Base-by-base conservation (phyloP, 345 rosid genomes). In the Gossypium herbaceum region DNA sequence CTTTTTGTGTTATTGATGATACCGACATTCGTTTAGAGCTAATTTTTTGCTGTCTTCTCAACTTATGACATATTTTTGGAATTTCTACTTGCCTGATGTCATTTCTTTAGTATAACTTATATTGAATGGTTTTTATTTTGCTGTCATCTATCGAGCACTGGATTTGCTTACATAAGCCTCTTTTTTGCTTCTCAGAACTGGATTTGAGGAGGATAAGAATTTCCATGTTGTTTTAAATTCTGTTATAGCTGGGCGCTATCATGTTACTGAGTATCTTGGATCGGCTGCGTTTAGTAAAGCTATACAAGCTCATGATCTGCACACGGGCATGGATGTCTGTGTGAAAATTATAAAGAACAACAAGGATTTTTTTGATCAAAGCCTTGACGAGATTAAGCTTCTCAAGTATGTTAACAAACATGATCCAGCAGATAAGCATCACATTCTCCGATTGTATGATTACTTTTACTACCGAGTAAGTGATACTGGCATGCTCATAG, bases 271-370 rank as follows among this genome's bases (percentile, higher is more conserved):
- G 87, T 93, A 91, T 84, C 97, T 96, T 82, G 99, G 99, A 63
- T 96, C 99, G 12, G 99, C 99, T 74, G 99, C 99, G 44, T 96
- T 95, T 77, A 96, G 99, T 79, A 96, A 96, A 83, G 98, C 99
- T 83, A 90, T 96, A 81, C 99, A 96, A 86, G 98, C 99, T 24
- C 99, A 96, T 86, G 99, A 96, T 79, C 87, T 96, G 75, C 94
- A 95, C 78, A 93, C 97, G 29, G 97, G 99, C 75, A 91, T 93
- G 92, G 99, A 96, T 58, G 99, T 96, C 54, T 96, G 99, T 79
- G 89, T 96, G 69, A 96, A 96, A 84, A 96, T 96, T 61, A 92
- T 96, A 78, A 96, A 96, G 84, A 96, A 93, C 89, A 96, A 96
- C 85, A 96, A 96, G 86, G 99, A 96, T 80, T 96, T 96, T 79